Percentiles rank a stretch among this genome's conserved stretches.
phyloP scores from a whole-genome alignment of 2,329 filamentous ascomycete genomes.

The Phoma herbarum region DNA sequence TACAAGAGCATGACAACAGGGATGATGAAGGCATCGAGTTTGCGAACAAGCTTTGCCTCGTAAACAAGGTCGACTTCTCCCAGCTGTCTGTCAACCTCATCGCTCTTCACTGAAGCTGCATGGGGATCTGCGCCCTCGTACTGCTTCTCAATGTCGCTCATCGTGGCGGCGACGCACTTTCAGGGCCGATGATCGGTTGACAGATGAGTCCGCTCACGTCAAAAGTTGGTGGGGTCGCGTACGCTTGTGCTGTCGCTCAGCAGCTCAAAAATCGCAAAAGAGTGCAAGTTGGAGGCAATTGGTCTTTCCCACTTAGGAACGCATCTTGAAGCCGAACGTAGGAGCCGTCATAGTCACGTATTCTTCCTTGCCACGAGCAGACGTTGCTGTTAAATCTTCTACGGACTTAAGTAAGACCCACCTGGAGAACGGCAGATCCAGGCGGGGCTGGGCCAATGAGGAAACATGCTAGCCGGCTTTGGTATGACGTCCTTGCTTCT shows the following conservation, averaged over 20 bases:
- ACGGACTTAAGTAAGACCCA: constrained; percentile 22
- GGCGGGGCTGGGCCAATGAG: constrained; percentile 39
- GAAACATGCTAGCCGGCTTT: constrained; percentile 28
- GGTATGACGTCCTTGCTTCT: constrained; percentile 28
- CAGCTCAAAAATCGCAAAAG: not conserved
- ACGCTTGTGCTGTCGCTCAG: not conserved
- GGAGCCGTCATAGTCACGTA: constrained; percentile 33
- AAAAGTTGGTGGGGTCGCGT: constrained; percentile 3
- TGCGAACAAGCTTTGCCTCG: constrained; percentile 68
- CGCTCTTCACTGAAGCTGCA: constrained; percentile 28
- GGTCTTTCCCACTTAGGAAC: not conserved
- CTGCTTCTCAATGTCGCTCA: constrained; percentile 43
- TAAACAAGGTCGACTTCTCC: constrained; percentile 50
- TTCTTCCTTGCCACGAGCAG: constrained; percentile 21
- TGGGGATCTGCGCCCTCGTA: constrained; percentile 24
- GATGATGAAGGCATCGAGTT: constrained; percentile 70
- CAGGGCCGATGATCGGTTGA: constrained; percentile 1
- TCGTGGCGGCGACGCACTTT: constrained; percentile 16
- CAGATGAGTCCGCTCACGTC: constrained; percentile 14
- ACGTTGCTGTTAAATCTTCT: constrained; percentile 35
- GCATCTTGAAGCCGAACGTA: constrained; percentile 31
- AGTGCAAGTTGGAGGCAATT: not conserved
- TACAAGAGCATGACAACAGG: constrained; percentile 75
- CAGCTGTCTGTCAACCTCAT: constrained; percentile 39
- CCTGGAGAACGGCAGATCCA: constrained; percentile 26